phyloP scores from a whole-genome alignment of 177 flowering plant species.

The Tripterygium wilfordii region DNA sequence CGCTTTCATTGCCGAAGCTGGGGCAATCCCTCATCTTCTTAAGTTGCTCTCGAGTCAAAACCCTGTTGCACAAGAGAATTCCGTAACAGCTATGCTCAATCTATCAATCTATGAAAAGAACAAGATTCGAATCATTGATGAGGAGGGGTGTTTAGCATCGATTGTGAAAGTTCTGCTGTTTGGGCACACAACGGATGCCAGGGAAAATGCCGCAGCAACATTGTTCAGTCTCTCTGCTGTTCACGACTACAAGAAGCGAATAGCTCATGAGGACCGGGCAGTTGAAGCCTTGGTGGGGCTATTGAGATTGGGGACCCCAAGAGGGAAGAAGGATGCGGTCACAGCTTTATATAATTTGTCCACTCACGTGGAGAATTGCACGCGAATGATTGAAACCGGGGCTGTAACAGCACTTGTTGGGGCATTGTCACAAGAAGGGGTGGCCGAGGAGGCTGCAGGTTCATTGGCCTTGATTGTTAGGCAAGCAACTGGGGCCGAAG shows the following conservation, averaged over 20 bases:
- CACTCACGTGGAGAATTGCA: conserved; percentile 68
- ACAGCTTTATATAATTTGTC: conserved; percentile 85
- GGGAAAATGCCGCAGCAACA: conserved; percentile 97
- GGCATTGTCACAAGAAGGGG: conserved; percentile 61
- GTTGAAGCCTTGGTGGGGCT: conserved; percentile 65
- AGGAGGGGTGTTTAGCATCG: conserved; percentile 60
- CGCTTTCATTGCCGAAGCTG: conserved; percentile 86
- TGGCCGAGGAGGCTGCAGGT: conserved; percentile 91
- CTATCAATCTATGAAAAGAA: conserved; percentile 82
- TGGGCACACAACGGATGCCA: conserved; percentile 72
- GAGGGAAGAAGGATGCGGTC: conserved; percentile 93
- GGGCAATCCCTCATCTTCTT: conserved; percentile 76
- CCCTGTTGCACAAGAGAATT: conserved; percentile 79
- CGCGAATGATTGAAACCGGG: conserved; percentile 64
- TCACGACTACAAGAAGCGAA: conserved; percentile 76
- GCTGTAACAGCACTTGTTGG: conserved; percentile 58
- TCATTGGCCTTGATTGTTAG: conserved; percentile 77
- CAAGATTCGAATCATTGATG: conserved; percentile 74
- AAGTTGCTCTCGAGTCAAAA: conserved; percentile 48
- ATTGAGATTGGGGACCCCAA: conserved; percentile 53
- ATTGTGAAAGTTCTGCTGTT: conserved; percentile 66
- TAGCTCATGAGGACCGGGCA: conserved; percentile 64
- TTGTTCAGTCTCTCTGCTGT: conserved; percentile 91
- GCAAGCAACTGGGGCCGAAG: conserved; percentile 70
- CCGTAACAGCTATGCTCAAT: conserved; percentile 92